Evolutionary conservation across 805 yeast genomes (phyloP), one percentile per base, ranked within the genome.

Genomic region (Clavispora santaluciae): DNA sequence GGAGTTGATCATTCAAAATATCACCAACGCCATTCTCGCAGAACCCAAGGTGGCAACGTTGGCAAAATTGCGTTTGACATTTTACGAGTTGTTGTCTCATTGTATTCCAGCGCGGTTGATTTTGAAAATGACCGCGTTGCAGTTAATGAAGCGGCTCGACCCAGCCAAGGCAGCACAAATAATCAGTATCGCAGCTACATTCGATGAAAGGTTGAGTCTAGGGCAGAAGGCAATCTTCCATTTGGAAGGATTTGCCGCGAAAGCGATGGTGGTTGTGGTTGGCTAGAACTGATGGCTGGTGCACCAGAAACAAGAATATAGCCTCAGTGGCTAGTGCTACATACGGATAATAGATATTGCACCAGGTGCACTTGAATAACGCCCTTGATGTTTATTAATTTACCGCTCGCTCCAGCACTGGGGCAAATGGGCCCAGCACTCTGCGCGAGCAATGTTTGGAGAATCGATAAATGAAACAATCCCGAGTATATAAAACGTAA

Each of bases 201-300:
- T 78, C 53, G 99, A 93, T 57, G 96, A 93, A 54, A 75, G 99
- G 42, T 70, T 93, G 44, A 78, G 89, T 43, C 65, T 85, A 43
- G 99, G 98, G 2, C 76, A 77, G 44, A 93, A 93, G 61, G 86
- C 89, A 28, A 91, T 93, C 10, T 93, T 87, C 63, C 99, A 93
- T 64, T 65, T 93, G 40, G 99, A 93, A 66, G 99, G 98, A 1
- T 93, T 88, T 57, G 76, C 86, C 15, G 96, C 97, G 1, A 83
- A 78, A 57, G 78, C 81, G 2, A 91, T 93, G 97, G 85, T 87
- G 31, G 74, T 36, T 17, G 25, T 43, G 44, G 26, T 24, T 8
- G 6, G 13, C 8, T 24, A n/a, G n/a, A n/a, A n/a, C n/a, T n/a
- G n/a, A n/a, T n/a, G n/a, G n/a, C n/a, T n/a, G n/a, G n/a, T n/a